phyloP scores from a whole-genome alignment of 1,284 basidiomycete genomes.

The Exsudoporus floridanus region DNA sequence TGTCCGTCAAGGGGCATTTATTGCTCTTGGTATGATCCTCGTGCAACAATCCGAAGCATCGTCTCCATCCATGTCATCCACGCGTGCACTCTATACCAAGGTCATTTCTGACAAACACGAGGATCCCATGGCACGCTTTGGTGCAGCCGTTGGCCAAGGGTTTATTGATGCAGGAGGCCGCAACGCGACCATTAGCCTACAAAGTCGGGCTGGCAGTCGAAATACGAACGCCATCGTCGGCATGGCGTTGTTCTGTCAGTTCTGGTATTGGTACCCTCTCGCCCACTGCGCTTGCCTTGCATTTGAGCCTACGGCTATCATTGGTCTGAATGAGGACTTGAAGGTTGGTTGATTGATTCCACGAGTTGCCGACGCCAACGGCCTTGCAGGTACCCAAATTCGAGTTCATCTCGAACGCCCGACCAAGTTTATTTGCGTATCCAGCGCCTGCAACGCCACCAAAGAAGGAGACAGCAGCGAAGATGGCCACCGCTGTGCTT shows the following conservation, averaged over 20 bases:
- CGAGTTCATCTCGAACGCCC: constrained; percentile 85
- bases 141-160: constrained; percentile 91
- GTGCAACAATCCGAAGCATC: constrained; percentile 93
- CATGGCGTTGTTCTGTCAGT: constrained; percentile 94
- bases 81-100: constrained; percentile 82
- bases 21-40: constrained; percentile 92
- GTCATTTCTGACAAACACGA: constrained; percentile 94
- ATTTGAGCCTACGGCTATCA: constrained; percentile 92
- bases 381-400: constrained; percentile 77
- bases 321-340: constrained; percentile 83
- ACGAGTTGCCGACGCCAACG: constrained; percentile 5
- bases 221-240: constrained; percentile 94
- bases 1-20: constrained; percentile 95
- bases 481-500: constrained; percentile 89
- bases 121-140: constrained; percentile 96
- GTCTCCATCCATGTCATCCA: constrained; percentile 76
- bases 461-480: constrained; percentile 86
- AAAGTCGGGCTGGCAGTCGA: constrained; percentile 85
- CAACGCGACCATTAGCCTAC: constrained; percentile 90
- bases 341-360: constrained; percentile 52
- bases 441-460: constrained; percentile 81
- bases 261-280: constrained; percentile 99
- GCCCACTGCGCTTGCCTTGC: constrained; percentile 92
- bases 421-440: constrained; percentile 88
- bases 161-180: constrained; percentile 95